phyloP scores from a whole-genome alignment of 2,329 filamentous ascomycete species.

The Beauveria caledonica region DNA sequence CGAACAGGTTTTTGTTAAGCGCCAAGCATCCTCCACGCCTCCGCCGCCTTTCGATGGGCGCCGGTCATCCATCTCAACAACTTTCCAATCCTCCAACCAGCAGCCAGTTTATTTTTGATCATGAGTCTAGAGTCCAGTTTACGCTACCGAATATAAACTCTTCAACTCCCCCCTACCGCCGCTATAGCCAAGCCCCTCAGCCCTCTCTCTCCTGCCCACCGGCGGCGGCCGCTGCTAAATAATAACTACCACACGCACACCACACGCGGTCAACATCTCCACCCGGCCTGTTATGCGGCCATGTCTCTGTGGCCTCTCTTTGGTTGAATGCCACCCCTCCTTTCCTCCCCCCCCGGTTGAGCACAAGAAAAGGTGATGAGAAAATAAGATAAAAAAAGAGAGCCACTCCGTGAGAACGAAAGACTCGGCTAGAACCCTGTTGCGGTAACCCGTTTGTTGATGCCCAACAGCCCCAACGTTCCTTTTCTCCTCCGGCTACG shows the following conservation, averaged over 20 bases:
- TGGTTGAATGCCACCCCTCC: not conserved
- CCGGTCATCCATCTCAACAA: too few relatives aligned
- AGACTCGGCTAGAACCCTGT: too few relatives aligned
- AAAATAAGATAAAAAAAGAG: not conserved
- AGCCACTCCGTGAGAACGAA: too few relatives aligned
- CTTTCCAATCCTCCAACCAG: not conserved
- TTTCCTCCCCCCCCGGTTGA: not conserved
- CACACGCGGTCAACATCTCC: not conserved
- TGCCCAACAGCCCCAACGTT: too few relatives aligned
- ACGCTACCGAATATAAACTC: too few relatives aligned
- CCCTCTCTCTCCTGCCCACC: not conserved
- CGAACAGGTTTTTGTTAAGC: too few relatives aligned
- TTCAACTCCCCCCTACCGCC: not conserved
- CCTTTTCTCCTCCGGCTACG: too few relatives aligned
- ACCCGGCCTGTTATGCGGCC: conserved; percentile 7
- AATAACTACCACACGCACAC: not conserved
- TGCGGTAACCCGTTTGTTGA: too few relatives aligned
- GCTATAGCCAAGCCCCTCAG: not conserved
- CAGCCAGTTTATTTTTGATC: not conserved
- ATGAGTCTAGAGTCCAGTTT: too few relatives aligned
- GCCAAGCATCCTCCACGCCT: too few relatives aligned
- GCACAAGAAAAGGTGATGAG: not conserved
- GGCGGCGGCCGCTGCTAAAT: not conserved
- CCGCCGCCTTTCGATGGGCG: too few relatives aligned
- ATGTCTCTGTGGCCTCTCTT: not conserved